Evolutionary conservation across 345 rosid species (phyloP).

Genomic region (Populus euphratica): DNA sequence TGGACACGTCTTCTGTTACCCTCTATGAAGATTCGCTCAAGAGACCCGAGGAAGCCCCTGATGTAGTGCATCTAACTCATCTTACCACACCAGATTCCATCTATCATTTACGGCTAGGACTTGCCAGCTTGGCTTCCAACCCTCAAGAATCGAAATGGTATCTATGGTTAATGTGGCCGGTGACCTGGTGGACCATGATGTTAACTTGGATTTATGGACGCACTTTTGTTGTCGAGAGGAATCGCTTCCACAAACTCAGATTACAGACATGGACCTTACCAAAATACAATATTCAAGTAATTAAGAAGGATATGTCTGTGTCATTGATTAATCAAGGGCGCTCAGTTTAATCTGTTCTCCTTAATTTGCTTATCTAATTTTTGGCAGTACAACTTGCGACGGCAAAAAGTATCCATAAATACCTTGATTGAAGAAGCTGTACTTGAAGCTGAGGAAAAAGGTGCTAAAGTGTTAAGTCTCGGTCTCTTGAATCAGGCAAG

Average conservation of each 20-base stretch:
- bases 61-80: conserved; percentile 64
- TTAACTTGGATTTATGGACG: conserved; percentile 48
- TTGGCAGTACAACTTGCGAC: conserved; percentile 36
- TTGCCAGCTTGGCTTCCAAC: conserved; percentile 51
- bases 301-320: neutral
- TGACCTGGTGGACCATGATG: conserved; percentile 43
- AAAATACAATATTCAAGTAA: conserved; percentile 58
- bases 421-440: conserved; percentile 55
- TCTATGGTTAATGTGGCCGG: conserved; percentile 56
- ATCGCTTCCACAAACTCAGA: conserved; percentile 39
- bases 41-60: conserved; percentile 47
- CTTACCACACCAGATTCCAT: conserved; percentile 57
- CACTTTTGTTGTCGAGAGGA: conserved; percentile 51
- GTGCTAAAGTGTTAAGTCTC: conserved; percentile 53
- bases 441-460: conserved; percentile 50
- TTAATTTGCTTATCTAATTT: neutral
- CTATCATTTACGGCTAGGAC: conserved; percentile 56
- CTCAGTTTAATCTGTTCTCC: no score
- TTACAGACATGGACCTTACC: conserved; percentile 75
- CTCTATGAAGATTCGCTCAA: conserved; percentile 4
- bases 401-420: conserved; percentile 42
- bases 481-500: conserved; percentile 66
- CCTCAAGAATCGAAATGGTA: conserved; percentile 47
- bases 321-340: no score
- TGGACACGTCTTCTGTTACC: conserved; percentile 13